A percentile compares a stretch with the other conserved stretches of the same genome.
These are phyloP conservation scores for Phaeodactylum tricornutum DNA, from an alignment of 108 stramenopile species.

Conservation along the genomic window DNA sequence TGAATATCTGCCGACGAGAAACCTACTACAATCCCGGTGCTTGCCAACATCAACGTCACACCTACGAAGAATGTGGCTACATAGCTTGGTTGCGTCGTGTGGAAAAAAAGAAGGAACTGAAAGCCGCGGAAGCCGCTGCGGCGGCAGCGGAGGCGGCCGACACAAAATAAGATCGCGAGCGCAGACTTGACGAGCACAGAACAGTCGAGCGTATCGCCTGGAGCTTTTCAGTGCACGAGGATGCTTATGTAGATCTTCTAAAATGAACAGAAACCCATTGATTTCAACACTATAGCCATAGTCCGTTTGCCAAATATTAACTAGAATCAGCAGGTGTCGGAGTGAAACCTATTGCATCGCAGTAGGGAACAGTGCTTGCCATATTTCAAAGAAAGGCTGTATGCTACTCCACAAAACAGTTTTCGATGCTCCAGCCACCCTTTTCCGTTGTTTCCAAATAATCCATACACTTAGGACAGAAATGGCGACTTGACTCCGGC, in stretches of 20 bases:
- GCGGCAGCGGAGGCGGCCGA: not conserved
- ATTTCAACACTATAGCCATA: not conserved
- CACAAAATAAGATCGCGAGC: no score
- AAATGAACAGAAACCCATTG: not conserved
- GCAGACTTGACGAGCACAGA: no score
- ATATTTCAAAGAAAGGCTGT: no score
- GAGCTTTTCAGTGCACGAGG: not conserved
- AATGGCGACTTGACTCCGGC: no score
- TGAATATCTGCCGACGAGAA: conserved; percentile 84
- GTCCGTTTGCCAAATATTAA: not conserved
- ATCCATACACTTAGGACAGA: no score
- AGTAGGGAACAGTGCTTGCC: no score
- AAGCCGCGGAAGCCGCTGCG: not conserved
- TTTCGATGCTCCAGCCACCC: no score
- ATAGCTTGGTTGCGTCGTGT: conserved; percentile 79
- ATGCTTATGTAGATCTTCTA: not conserved
- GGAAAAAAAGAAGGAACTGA: conserved; percentile 52
- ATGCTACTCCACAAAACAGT: no score
- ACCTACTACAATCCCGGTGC: conserved; percentile 76
- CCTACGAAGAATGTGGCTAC: conserved; percentile 93
- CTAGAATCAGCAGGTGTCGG: conserved; percentile 1
- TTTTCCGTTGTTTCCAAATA: no score
- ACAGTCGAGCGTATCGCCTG: no score
- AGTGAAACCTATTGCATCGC: no score
- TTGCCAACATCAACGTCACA: conserved; percentile 90